Base-by-base conservation (phyloP, 495 filamentous ascomycete genomes). In the Penicillium pancosmium region DNA sequence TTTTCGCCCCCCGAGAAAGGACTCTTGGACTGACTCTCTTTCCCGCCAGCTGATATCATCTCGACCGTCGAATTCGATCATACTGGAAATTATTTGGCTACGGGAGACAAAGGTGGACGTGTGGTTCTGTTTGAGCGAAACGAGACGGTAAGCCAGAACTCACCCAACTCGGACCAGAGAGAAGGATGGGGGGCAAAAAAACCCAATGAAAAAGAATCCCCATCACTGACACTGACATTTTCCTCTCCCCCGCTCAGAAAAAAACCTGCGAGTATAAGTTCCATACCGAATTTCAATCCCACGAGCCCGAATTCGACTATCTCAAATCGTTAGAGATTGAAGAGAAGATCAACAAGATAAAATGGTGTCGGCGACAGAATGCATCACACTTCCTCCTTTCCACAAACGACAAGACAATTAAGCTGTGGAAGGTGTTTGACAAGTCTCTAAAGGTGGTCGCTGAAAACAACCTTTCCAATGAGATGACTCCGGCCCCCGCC, bases 221-320 rank as follows among this genome's bases (percentile, higher is more conserved):
- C 27, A 31, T 31, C 27, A 31, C 27, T 31, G 27, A 31, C 27
- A 31, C 8, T 7, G 27, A 8, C 8, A 7, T 9, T 31, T 31
- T 31, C 8, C 27, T 31, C 27, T 31, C 36, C n/a, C 23, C 40
- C 13, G 16, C 15, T 19, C 69, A 97, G 93, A 98, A 98, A 87
- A 98, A 98, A 88, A 97, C 94, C 13, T 98, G 94, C 84, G 94
- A 98, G 76, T 98, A 98, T 83, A 98, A 98, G 74, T 98, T 98
- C 76, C 94, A 98, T 73, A 98, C 94, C 68, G 94, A 98, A 70
- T 98, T 98, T 61, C 94, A 98, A 82, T 98, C 94, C 54, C 94
- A 98, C 76, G 94, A 98, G 73, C 94, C 94, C 19, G 94, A 98
- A 74, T 98, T 98, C 74, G 94, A 98, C 71, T 98, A 98, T 74